Evolutionary conservation across 306 rosid species (phyloP).

Genomic region (Sphenostylis stenocarpa): DNA sequence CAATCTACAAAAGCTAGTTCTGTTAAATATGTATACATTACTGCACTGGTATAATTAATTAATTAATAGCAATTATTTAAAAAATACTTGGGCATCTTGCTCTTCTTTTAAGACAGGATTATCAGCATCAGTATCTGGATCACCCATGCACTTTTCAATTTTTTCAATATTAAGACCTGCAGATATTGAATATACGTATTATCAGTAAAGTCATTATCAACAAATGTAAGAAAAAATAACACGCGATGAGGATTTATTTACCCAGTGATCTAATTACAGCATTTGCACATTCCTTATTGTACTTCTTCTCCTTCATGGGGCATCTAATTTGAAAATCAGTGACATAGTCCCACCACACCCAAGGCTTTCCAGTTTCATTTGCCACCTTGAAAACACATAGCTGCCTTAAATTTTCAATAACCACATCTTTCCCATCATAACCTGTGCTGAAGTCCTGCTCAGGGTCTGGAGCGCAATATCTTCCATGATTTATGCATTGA

Average conservation of each 20-base stretch:
- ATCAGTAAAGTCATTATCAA: conserved; percentile 8
- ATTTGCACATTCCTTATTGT: conserved; percentile 78
- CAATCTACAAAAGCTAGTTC: conserved; percentile 56
- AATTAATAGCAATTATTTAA: not conserved
- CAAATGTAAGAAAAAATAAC: not conserved
- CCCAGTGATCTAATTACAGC: conserved; percentile 75
- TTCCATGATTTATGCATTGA: conserved; percentile 89
- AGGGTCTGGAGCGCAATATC: conserved; percentile 96
- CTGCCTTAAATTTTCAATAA: conserved; percentile 86
- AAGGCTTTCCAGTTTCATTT: conserved; percentile 65
- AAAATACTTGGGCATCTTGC: conserved; percentile 84
- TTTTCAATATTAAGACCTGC: conserved; percentile 66
- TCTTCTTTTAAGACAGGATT: conserved; percentile 81
- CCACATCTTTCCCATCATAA: conserved; percentile 87
- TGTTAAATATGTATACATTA: conserved; percentile 30
- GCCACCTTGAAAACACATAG: conserved; percentile 80
- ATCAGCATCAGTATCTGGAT: conserved; percentile 62
- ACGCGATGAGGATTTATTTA: conserved; percentile 32
- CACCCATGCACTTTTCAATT: conserved; percentile 82
- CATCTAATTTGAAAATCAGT: conserved; percentile 95
- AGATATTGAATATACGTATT: conserved; percentile 17
- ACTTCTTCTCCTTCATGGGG: conserved; percentile 86
- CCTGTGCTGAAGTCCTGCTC: conserved; percentile 92
- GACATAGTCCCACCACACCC: conserved; percentile 96
- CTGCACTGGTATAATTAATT: conserved; percentile 22